Evolutionary conservation across 2,329 filamentous ascomycete genomes (phyloP).

Genomic region (Aurifilum marmelostoma): DNA sequence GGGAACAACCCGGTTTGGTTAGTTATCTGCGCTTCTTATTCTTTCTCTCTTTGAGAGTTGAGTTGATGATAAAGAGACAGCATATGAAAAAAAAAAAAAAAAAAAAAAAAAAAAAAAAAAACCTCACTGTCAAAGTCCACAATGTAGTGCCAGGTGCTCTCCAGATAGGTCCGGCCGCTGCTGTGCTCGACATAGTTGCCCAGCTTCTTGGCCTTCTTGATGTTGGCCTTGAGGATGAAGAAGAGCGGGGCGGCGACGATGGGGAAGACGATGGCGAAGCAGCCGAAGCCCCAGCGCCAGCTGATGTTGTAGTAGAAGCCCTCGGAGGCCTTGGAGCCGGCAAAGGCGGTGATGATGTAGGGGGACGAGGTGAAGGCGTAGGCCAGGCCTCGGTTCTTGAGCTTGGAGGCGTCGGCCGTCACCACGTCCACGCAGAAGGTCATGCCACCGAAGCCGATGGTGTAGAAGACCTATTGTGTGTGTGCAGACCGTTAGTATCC

Average conservation of each 20-base stretch:
- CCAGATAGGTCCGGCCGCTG: slow-evolving; percentile 47
- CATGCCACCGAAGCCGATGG: slow-evolving; percentile 60
- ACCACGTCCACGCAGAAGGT: slow-evolving; percentile 65
- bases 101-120: not conserved
- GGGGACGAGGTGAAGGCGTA: slow-evolving; percentile 65
- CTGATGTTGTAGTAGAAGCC: slow-evolving; percentile 52
- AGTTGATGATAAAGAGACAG: no score
- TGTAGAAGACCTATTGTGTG: slow-evolving; percentile 59
- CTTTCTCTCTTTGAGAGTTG: no score
- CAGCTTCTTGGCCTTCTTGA: slow-evolving; percentile 57
- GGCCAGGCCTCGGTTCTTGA: slow-evolving; percentile 66
- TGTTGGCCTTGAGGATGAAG: slow-evolving; percentile 58
- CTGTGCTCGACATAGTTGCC: slow-evolving; percentile 46
- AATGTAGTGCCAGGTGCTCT: slow-evolving; percentile 54
- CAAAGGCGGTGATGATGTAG: slow-evolving; percentile 66
- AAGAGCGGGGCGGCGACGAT: slow-evolving; percentile 61
- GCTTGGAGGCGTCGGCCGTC: slow-evolving; percentile 64
- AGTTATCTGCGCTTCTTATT: no score
- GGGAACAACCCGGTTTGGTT: slow-evolving; percentile 35
- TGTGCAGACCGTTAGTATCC: slow-evolving; percentile 26
- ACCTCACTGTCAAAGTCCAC: slow-evolving; percentile 59
- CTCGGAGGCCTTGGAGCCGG: slow-evolving; percentile 58
- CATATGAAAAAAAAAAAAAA: no score
- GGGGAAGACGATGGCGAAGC: slow-evolving; percentile 62
- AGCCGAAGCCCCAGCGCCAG: slow-evolving; percentile 67